These are phyloP conservation scores for Pseudogymnoascus sp. DNA, from an alignment of 2,329 filamentous ascomycete genomes.

Conservation along the genomic window DNA sequence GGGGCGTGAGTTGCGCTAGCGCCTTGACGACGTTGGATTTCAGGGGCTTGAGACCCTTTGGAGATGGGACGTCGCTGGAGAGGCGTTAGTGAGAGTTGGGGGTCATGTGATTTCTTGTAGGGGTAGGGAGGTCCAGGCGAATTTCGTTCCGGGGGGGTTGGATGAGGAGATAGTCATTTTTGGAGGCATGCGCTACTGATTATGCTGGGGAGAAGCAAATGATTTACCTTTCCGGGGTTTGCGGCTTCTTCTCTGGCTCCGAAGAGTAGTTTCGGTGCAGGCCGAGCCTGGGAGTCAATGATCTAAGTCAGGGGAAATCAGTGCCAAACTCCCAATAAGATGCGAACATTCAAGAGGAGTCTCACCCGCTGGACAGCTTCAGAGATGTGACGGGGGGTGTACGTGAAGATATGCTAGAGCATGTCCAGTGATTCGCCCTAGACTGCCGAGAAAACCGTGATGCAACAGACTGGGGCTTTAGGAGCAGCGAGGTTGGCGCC, in stretches of 20 bases:
- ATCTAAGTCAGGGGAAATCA: neutral
- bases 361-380: neutral
- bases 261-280: neutral
- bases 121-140: neutral
- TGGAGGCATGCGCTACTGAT: neutral
- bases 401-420: neutral
- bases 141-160: neutral
- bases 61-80: neutral
- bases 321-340: neutral
- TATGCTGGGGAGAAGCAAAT: neutral
- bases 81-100: neutral
- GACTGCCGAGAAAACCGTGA: neutral
- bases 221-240: neutral
- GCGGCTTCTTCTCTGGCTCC: neutral
- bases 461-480: neutral
- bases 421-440: conserved; percentile 3
- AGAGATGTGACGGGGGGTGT: neutral
- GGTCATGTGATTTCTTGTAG: neutral
- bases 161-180: too few species aligned
- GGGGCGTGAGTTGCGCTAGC: conserved; percentile 34
- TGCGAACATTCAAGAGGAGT: neutral
- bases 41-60: neutral
- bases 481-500: conserved; percentile 1
- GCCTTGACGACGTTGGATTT: conserved; percentile 19
- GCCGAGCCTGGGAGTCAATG: neutral